These are phyloP conservation scores for Maudiozyma pseudohumilis DNA, from an alignment of 805 yeast genomes.

Conservation along the genomic window DNA sequence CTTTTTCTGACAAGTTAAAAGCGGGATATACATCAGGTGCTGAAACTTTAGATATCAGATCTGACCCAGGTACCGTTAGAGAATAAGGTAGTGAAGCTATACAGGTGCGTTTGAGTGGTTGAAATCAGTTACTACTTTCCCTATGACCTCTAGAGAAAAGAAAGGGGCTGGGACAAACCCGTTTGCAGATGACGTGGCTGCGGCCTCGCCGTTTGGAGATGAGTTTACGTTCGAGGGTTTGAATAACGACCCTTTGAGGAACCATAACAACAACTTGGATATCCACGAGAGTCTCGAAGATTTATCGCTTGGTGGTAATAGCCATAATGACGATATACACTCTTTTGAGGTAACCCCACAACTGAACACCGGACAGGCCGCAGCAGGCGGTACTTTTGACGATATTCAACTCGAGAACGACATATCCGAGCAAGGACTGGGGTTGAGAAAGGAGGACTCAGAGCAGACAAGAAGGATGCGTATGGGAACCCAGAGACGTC, in stretches of 20 bases:
- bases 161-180: conserved; percentile 4
- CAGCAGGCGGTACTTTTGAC: conserved; percentile 15
- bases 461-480: conserved; percentile 56
- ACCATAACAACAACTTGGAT: neutral
- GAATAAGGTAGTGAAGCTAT: too few species aligned
- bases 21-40: too few species aligned
- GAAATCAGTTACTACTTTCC: too few species aligned
- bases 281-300: conserved; percentile 1
- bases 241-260: conserved; percentile 2
- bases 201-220: conserved; percentile 23
- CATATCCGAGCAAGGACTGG: conserved; percentile 7
- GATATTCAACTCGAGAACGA: conserved; percentile 18
- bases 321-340: conserved; percentile 11
- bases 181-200: conserved; percentile 7
- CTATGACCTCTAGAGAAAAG: neutral
- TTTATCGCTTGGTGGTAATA: neutral
- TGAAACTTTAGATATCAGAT: too few species aligned
- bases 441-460: conserved; percentile 11
- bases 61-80: too few species aligned
- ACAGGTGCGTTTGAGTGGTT: too few species aligned
- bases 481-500: conserved; percentile 85
- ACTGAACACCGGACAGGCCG: conserved; percentile 8
- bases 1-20: too few species aligned
- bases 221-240: conserved; percentile 19
- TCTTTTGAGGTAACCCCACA: conserved; percentile 25